phyloP scores from a whole-genome alignment of 2,329 filamentous ascomycete species.

The Graphilbum sp. region DNA sequence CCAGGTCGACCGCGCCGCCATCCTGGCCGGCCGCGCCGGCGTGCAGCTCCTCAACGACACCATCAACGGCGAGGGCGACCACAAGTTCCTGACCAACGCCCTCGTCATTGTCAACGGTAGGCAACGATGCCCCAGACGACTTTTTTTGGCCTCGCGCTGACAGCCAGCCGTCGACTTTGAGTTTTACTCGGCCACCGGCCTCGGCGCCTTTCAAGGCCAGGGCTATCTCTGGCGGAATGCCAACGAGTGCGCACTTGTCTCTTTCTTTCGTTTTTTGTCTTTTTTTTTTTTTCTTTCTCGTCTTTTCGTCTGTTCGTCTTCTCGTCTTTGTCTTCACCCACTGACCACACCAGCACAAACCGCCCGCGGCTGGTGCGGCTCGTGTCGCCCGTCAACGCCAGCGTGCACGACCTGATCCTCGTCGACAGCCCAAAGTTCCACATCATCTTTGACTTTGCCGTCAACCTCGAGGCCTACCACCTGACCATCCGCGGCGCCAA shows the following conservation, averaged over 20 bases:
- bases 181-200: conserved; percentile 22
- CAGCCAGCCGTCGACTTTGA: conserved; percentile 24
- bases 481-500: conserved; percentile 20
- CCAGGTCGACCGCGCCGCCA: conserved; percentile 13
- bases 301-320: too few species aligned
- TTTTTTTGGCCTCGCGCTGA: conserved; percentile 1
- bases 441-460: conserved; percentile 17
- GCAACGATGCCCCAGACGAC: too few species aligned
- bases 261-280: too few species aligned
- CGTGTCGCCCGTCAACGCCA: conserved; percentile 24
- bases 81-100: conserved; percentile 14
- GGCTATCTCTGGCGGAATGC: conserved; percentile 23
- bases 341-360: too few species aligned
- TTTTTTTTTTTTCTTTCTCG: too few species aligned
- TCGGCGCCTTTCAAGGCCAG: conserved; percentile 30
- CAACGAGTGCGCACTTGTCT: conserved; percentile 2
- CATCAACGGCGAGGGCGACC: conserved; percentile 18
- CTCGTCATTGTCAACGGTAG: conserved; percentile 17
- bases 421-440: conserved; percentile 24
- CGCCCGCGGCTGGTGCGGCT: conserved; percentile 27
- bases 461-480: conserved; percentile 21
- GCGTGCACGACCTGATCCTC: conserved; percentile 28
- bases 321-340: too few species aligned
- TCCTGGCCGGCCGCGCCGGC: conserved; percentile 15
- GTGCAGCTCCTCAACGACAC: conserved; percentile 14